Percentiles rank a stretch among this genome's conserved stretches.
These are phyloP conservation scores for Populus tremula DNA, from an alignment of 345 rosid genomes.

Conservation along the genomic window DNA sequence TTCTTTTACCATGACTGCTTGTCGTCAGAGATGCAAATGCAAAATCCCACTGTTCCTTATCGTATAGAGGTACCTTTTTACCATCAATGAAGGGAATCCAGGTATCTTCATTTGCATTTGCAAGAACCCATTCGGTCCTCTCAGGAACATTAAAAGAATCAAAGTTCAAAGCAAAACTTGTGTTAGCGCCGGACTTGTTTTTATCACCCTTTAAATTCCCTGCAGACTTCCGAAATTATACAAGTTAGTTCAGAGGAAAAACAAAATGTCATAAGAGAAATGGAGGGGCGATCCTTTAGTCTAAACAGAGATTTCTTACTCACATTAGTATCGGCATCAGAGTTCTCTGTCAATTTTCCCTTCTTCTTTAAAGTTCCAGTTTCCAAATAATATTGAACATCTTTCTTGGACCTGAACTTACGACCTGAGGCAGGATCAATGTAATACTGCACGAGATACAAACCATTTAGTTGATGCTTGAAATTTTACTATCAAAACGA, in stretches of 20 bases:
- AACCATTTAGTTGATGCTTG: not conserved
- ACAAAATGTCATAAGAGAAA: not conserved
- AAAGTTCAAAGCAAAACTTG: slow-evolving; percentile 26
- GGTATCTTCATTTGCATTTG: slow-evolving; percentile 23
- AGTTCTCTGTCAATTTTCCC: slow-evolving; percentile 24
- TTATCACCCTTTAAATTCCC: slow-evolving; percentile 29
- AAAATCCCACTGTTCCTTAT: slow-evolving; percentile 43
- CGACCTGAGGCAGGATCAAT: slow-evolving; percentile 31
- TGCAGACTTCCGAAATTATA: slow-evolving; percentile 24
- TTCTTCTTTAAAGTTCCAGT: slow-evolving; percentile 35
- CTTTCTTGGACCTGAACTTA: slow-evolving; percentile 49
- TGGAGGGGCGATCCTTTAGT: not conserved
- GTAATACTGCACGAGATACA: slow-evolving; percentile 40
- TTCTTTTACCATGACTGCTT: slow-evolving; percentile 5
- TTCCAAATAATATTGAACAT: slow-evolving; percentile 45
- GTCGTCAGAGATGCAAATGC: slow-evolving; percentile 37
- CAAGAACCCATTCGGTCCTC: slow-evolving; percentile 52
- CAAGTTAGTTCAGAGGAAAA: not conserved
- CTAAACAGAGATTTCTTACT: slow-evolving; percentile 21
- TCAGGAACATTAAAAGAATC: slow-evolving; percentile 53
- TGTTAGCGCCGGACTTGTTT: slow-evolving; percentile 23
- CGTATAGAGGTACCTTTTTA: slow-evolving; percentile 40
- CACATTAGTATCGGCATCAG: slow-evolving; percentile 32
- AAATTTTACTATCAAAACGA: not conserved
- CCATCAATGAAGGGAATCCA: slow-evolving; percentile 54